Conservation (phyloP, 768 basidiomycete species). For the Termitomyces heimii region DNA sequence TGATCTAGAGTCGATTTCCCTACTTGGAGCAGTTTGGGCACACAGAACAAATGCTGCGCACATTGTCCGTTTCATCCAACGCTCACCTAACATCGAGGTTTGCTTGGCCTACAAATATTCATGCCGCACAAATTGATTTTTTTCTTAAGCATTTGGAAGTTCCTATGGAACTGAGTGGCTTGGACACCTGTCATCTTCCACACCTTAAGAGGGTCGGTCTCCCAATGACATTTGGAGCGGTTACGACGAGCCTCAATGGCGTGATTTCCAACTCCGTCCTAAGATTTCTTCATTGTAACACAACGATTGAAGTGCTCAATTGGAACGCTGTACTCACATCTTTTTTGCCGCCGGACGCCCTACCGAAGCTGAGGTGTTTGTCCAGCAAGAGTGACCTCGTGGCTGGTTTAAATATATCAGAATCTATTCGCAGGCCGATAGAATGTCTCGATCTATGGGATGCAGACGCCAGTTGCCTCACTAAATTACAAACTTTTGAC, state of each 20-base stretch:
- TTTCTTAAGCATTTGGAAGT: constrained; percentile 32
- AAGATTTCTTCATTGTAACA: constrained; percentile 38
- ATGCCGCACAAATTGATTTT: not conserved
- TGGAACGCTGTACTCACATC: constrained; percentile 36
- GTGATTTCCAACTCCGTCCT: constrained; percentile 28
- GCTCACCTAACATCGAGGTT: constrained; percentile 24
- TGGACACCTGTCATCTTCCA: constrained; percentile 33
- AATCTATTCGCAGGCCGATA: constrained; percentile 20
- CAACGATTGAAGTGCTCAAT: constrained; percentile 36
- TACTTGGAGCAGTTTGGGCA: constrained; percentile 25
- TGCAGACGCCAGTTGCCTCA: constrained; percentile 22
- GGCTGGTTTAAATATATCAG: constrained; percentile 24
- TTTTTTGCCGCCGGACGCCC: constrained; percentile 26
- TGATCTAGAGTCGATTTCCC: constrained; percentile 20
- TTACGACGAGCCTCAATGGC: not conserved
- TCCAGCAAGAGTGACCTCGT: constrained; percentile 28
- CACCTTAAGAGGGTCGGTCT: constrained; percentile 35
- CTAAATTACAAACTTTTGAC: constrained; percentile 25
- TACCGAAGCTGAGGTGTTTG: constrained; percentile 36
- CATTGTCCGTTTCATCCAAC: constrained; percentile 21
- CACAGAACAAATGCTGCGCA: constrained; percentile 16
- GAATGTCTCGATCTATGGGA: constrained; percentile 29
- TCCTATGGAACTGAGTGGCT: constrained; percentile 37
- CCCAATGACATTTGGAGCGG: constrained; percentile 30
- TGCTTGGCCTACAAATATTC: not conserved